Evolutionary conservation across 768 basidiomycete species (phyloP), one percentile per base, ranked within the genome.

Genomic region (Pisolithus albus): DNA sequence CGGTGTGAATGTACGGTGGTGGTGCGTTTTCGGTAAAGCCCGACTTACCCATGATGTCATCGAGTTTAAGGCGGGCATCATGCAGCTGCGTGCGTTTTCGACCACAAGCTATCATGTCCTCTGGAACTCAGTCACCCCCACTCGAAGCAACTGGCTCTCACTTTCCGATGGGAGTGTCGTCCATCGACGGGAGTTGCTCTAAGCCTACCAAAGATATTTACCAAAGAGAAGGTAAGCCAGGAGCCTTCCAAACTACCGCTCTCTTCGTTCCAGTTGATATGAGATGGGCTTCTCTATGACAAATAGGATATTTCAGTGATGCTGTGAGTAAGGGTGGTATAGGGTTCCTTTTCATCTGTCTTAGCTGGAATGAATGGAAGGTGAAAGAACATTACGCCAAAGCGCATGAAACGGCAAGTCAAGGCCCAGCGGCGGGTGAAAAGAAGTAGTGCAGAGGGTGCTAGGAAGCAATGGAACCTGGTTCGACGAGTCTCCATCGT

Each of bases 71-170:
- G 46, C 13, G 13, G 10, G 13, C 45, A 24, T 38, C 45, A 24
- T 38, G 5, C 11, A 5, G 18, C 18, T 19, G 7, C 37, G 38
- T 9, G 13, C 7, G n/a, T 26, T 36, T 52, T 4, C 4, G 16
- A 28, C 26, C 16, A 34, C 13, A 4, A 52, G 16, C 19, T n/a
- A 53, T 44, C 49, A 50, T 49, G n/a, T 59, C 63, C 23, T 48
- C 49, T 50, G 79, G 79, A 30, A 78, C 79, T 2, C 71, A 80
- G 36, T 80, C 80, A n/a, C 79, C 78, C 7, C 78, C 79, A 19
- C 74, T 79, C 43, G 76, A 77, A 60, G 72, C 72, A 13, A 75
- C 75, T 1, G 75, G 67, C 37, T 69, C 72, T n/a, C 66, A 76
- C 23, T 54, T 69, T 46, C 75, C 76, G 6, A 73, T 79, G 75